These are phyloP conservation scores for Purshia tridentata DNA, from an alignment of 306 rosid genomes.

Conservation along the genomic window DNA sequence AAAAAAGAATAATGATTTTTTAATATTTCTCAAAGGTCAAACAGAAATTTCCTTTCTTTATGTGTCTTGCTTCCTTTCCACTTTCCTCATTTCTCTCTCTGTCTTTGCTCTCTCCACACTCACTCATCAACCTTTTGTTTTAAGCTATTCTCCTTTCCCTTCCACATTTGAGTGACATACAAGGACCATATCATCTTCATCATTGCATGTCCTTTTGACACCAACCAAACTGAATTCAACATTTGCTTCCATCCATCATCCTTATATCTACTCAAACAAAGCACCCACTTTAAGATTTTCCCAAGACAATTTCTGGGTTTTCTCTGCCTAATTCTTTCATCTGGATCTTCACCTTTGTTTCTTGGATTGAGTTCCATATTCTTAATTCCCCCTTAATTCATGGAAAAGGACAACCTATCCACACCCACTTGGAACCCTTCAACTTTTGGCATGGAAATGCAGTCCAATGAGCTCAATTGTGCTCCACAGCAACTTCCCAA, in stretches of 20 bases:
- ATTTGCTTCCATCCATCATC: slow-evolving; percentile 18
- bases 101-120: slow-evolving; percentile 19
- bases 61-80: slow-evolving; percentile 28
- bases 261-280: slow-evolving; percentile 11
- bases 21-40: slow-evolving; percentile 35
- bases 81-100: slow-evolving; percentile 20
- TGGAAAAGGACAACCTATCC: slow-evolving; percentile 14
- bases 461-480: slow-evolving; percentile 40
- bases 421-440: slow-evolving; percentile 33
- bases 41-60: slow-evolving; percentile 32
- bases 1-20: background rate
- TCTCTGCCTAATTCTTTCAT: slow-evolving; percentile 18
- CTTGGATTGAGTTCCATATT: slow-evolving; percentile 13
- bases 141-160: background rate
- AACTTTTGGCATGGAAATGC: slow-evolving; percentile 38
- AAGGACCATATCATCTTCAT: slow-evolving; percentile 34
- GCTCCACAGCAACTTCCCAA: slow-evolving; percentile 23
- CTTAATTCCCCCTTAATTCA: background rate
- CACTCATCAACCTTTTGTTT: slow-evolving; percentile 10
- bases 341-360: slow-evolving; percentile 23
- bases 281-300: background rate
- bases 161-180: slow-evolving; percentile 28
- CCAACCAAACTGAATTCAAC: slow-evolving; percentile 1
- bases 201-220: slow-evolving; percentile 22
- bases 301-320: slow-evolving; percentile 16